Evolutionary conservation across 305 asterid species (phyloP).

Genomic region (Solanum hybrid): DNA sequence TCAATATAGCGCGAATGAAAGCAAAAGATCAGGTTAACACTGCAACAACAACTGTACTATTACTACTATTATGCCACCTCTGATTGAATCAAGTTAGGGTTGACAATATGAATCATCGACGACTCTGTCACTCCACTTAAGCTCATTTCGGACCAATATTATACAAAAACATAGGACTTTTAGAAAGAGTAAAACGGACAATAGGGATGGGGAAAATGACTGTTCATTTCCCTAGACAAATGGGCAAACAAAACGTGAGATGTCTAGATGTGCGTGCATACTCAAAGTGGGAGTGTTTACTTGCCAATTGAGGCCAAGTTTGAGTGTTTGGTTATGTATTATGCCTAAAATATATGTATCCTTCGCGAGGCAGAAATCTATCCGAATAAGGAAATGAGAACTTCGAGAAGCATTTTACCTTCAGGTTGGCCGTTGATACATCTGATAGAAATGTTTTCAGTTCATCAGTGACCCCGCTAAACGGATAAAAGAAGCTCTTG

Average conservation of each 20-base stretch:
- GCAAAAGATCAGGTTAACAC: neutral
- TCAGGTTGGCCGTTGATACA: constrained; percentile 44
- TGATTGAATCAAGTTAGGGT: neutral
- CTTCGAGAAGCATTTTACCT: constrained; percentile 25
- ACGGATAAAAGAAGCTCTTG: constrained; percentile 64
- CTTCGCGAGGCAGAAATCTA: neutral
- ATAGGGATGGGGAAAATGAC: neutral
- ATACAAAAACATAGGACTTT: neutral
- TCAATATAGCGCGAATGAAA: neutral
- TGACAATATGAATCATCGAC: neutral
- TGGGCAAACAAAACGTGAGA: neutral
- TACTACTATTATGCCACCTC: neutral
- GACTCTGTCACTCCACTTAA: neutral
- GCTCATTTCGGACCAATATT: neutral
- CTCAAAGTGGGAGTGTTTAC: neutral
- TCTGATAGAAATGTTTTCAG: constrained; percentile 67
- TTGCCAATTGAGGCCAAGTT: neutral
- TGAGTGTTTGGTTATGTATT: neutral
- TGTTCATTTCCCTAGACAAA: neutral
- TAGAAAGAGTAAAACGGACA: neutral
- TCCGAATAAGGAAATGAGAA: neutral
- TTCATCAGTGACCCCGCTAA: constrained; percentile 78
- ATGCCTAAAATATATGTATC: neutral
- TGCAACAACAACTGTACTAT: neutral
- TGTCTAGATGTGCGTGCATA: neutral